A percentile compares a stretch with the other conserved stretches of the same genome.
Evolutionary conservation across 768 basidiomycete genomes (phyloP).

Genomic region (Lactarius trivialis): DNA sequence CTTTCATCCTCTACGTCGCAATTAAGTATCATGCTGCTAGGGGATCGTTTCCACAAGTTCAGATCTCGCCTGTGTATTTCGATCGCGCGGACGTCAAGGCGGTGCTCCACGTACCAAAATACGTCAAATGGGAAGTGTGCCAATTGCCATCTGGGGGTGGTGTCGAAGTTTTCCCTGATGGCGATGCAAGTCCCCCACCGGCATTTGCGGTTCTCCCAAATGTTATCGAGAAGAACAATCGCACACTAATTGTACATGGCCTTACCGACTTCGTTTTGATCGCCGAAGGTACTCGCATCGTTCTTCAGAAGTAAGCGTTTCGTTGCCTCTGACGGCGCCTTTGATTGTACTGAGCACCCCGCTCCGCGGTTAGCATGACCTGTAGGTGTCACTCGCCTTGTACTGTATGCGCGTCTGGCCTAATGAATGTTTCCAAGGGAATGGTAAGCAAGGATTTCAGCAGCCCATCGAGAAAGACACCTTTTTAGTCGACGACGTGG

Average conservation of each 20-base stretch:
- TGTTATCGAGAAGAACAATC: slow-evolving; percentile 68
- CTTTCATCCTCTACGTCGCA: neutral
- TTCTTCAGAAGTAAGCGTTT: slow-evolving; percentile 33
- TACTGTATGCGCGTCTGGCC: neutral
- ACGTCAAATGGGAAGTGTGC: slow-evolving; percentile 60
- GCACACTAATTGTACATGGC: slow-evolving; percentile 65
- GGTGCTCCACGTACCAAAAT: slow-evolving; percentile 62
- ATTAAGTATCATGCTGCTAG: slow-evolving; percentile 28
- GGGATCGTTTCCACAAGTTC: slow-evolving; percentile 47
- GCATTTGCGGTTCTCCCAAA: slow-evolving; percentile 60
- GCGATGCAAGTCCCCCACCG: slow-evolving; percentile 56
- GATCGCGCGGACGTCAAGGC: slow-evolving; percentile 59
- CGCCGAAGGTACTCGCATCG: slow-evolving; percentile 48
- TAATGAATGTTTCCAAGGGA: slow-evolving; percentile 40
- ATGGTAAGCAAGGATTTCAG: slow-evolving; percentile 66
- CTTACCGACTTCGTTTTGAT: slow-evolving; percentile 69
- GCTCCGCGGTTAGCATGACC: slow-evolving; percentile 12
- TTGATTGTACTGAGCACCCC: neutral
- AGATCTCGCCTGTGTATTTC: slow-evolving; percentile 61
- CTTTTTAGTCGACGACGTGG: slow-evolving; percentile 68
- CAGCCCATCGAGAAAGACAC: slow-evolving; percentile 57
- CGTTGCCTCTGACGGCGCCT: neutral
- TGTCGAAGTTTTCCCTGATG: slow-evolving; percentile 51
- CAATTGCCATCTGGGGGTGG: slow-evolving; percentile 35
- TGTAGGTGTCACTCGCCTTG: neutral